Base-by-base conservation (phyloP, 2,329 filamentous ascomycete genomes). In the Colletotrichum tropicale region DNA sequence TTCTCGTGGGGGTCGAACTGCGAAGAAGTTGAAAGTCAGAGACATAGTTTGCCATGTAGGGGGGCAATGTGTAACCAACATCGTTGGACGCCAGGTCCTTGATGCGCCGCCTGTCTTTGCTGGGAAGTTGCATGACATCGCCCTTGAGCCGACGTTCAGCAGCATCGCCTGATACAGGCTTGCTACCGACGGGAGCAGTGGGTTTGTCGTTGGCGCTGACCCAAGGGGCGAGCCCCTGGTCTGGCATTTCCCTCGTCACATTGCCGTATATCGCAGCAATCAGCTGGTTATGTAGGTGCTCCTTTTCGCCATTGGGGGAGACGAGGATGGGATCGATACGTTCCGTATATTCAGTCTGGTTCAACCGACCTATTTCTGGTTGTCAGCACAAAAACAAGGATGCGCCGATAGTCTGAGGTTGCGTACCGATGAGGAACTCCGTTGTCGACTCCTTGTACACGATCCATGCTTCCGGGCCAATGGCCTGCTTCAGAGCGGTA, bases 121-220 rank as follows among this genome's bases (percentile, higher is more conserved):
- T 91, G n/a, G 91, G 92, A 60, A 94, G 87, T 80, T 93, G 91
- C 93, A 94, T 94, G 76, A 94, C 91, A 81, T 94, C 92, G 78
- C 89, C 91, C 85, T 94, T 94, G 65, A 94, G 83, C 78, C 89
- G 89, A 79, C 92, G 88, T 83, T 94, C 92, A 43, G 90, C 88
- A 38, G 92, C 91, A 87, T 94, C 92, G 32, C 91, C 91, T 32
- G 90, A 91, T 62, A 91, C 88, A 26, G 91, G 90, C 81, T 94
- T 94, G 78, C 86, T 89, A 77, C 90, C 89, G 36, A 89, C 85
- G 56, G 87, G 87, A 13, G 89, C 85, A 21, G 89, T 84, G 21
- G 92, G 92, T 80, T 94, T 94, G 79, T 94, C 92, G 80, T 94
- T 93, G 70, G 92, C 92, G 82, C 92, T 93, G 82, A 94, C 93